phyloP scores from a whole-genome alignment of 1,139 yeast species.

The Nakaseomyces kungkrabaensis region DNA sequence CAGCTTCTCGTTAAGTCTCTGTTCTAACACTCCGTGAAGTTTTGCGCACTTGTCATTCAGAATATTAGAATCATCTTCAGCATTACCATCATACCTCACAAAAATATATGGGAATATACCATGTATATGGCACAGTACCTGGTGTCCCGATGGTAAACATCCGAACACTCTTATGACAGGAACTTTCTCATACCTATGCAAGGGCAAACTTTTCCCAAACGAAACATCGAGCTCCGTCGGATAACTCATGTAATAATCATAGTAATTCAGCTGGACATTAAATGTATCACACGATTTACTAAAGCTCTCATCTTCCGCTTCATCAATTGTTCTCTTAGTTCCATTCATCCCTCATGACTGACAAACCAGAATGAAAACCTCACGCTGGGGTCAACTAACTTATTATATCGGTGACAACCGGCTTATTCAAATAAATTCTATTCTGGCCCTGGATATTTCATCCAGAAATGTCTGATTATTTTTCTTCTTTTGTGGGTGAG shows the following conservation, averaged over 20 bases:
- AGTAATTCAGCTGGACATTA: slow-evolving; percentile 32
- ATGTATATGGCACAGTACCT: slow-evolving; percentile 63
- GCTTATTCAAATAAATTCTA: too few relatives aligned
- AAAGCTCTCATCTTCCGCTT: slow-evolving; percentile 7
- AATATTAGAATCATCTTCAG: slow-evolving; percentile 19
- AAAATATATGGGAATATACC: slow-evolving; percentile 77
- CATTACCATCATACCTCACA: slow-evolving; percentile 43
- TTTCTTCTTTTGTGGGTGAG: too few relatives aligned
- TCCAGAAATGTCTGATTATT: too few relatives aligned
- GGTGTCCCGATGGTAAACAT: slow-evolving; percentile 44
- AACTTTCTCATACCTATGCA: slow-evolving; percentile 38
- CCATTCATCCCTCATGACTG: not conserved
- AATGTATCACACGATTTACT: slow-evolving; percentile 9
- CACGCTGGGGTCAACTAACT: too few relatives aligned
- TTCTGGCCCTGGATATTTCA: too few relatives aligned
- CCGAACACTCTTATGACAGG: slow-evolving; percentile 80
- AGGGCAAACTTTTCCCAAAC: slow-evolving; percentile 23
- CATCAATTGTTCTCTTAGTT: not conserved
- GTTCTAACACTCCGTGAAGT: slow-evolving; percentile 25
- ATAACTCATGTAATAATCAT: slow-evolving; percentile 52
- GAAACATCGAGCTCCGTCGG: slow-evolving; percentile 37
- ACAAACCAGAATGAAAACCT: too few relatives aligned
- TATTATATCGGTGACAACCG: too few relatives aligned
- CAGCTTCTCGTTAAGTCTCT: slow-evolving; percentile 12
- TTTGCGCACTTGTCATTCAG: slow-evolving; percentile 24